Evolutionary conservation across 2,329 filamentous ascomycete species (phyloP), one percentile per base, ranked within the genome.

Genomic region (Colletotrichum gloeosporioides): DNA sequence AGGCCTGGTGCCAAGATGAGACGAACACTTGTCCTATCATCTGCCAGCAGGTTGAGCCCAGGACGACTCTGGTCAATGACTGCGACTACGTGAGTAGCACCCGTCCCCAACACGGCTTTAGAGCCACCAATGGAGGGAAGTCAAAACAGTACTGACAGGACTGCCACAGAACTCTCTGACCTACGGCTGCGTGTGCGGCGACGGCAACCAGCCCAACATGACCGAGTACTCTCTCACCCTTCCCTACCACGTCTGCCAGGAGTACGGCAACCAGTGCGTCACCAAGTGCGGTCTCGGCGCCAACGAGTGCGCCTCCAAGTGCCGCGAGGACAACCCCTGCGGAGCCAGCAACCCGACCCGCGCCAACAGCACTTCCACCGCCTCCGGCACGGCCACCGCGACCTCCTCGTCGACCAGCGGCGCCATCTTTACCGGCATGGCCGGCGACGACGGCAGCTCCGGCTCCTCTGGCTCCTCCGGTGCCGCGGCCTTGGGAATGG

Each of bases 171-270:
- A 88, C 68, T 86, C 88, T 25, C 89, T 96, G 66, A 89, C 86
- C n/a, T 96, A 93, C 85, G 88, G 89, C 78, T 97, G 95, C 84
- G 87, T 95, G 79, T 97, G 95, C 87, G 88, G 89, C 78, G 89
- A 94, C 82, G 90, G 91, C 82, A 83, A 89, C 77, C 86, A 90
- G 69, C 95, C 95, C 79, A 96, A 96, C 85, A 86, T 95, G 65
- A 92, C 93, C 81, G 90, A 96, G 85, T 97, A 94, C 89, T 93
- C 93, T 25, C 89, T 95, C 80, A 96, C 95, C 2, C 88, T 97
- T 31, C 95, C 95, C 39, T 96, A 92, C 89, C 95, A 93, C 86
- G 89, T 92, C 80, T 97, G 95, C 90, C 89, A 89, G 63, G 89
- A 94, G 85, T 95, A 90, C 89, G 93, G 91, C 80, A 92, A 87